Evolutionary conservation across 306 rosid genomes (phyloP), one percentile per base, ranked within the genome.

Genomic region (Castanospermum australe): DNA sequence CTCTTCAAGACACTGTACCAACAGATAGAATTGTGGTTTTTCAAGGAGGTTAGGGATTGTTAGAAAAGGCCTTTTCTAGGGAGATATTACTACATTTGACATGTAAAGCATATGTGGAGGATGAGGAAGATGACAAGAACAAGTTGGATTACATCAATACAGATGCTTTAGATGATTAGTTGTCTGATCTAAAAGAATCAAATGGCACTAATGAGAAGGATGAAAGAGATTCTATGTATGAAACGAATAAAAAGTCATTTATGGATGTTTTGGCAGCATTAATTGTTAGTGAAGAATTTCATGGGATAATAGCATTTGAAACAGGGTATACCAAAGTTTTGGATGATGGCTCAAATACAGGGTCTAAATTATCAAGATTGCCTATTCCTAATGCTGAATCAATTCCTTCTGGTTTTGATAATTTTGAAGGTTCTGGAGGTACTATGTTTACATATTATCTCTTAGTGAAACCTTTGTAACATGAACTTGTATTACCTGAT

Each of bases 71-170:
- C 17, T 93, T 94, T 45, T 87, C 92, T 30, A 98, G 99, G 78
- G 99, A 96, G 86, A 88, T 96, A 77, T 90, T 96, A 60, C 91
- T 96, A 48, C 87, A 98, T 70, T 80, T 96, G 80, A 96, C 99
- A n/a, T 96, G 93, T 86, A 96, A 93, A 85, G 98, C 99, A 42
- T 96, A 96, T 75, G 99, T 96, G 41, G 99, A 96, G 87, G 99
- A 96, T 79, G 99, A 96, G 81, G 99, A 93, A 83, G 99, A 96
- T 80, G 99, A 96, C 79, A 93, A 69, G 85, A 60, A 86, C 20
- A 69, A 28, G 69, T 48, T 73, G 55, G 89, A 84, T 77, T 68
- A 67, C 57, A 78, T 74, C 62, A 90, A 95, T 67, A 82, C 56
- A n/a, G 92, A 93, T 73, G 79, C 65, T 50, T 92, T 93, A 52